phyloP scores from a whole-genome alignment of 345 rosid genomes.

The Populus pruinosa region DNA sequence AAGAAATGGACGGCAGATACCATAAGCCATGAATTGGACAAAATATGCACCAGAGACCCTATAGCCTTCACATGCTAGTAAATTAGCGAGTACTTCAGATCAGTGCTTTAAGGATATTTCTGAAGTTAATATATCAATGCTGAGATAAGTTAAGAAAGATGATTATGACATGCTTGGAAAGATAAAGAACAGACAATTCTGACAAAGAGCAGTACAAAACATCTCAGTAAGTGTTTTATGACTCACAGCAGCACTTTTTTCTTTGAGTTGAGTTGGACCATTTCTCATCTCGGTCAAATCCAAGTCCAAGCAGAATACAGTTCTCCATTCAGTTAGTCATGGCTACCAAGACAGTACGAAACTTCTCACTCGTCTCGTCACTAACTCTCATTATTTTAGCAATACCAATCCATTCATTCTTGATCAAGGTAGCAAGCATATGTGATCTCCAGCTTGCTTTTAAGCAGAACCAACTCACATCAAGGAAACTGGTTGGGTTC shows the following conservation, averaged over 20 bases:
- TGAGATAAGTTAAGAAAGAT: background rate
- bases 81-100: background rate
- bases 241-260: no score
- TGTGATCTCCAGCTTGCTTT: slow-evolving; percentile 45
- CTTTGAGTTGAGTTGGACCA: no score
- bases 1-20: background rate
- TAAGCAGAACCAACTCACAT: slow-evolving; percentile 45
- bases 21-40: background rate
- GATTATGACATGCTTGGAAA: no score
- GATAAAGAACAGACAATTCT: no score
- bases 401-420: slow-evolving; percentile 8
- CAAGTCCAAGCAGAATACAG: no score
- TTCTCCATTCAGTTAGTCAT: slow-evolving; percentile 7
- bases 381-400: slow-evolving; percentile 11
- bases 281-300: no score
- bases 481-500: slow-evolving; percentile 53
- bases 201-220: no score
- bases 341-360: slow-evolving; percentile 3
- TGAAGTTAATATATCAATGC: no score
- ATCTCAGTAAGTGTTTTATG: no score
- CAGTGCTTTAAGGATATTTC: no score
- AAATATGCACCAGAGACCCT: background rate
- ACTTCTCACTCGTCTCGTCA: background rate
- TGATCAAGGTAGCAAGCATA: slow-evolving; percentile 44
- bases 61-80: background rate